These are phyloP conservation scores for Aspergillus ochraceoroseus DNA, from an alignment of 2,329 filamentous ascomycete species.

Conservation along the genomic window DNA sequence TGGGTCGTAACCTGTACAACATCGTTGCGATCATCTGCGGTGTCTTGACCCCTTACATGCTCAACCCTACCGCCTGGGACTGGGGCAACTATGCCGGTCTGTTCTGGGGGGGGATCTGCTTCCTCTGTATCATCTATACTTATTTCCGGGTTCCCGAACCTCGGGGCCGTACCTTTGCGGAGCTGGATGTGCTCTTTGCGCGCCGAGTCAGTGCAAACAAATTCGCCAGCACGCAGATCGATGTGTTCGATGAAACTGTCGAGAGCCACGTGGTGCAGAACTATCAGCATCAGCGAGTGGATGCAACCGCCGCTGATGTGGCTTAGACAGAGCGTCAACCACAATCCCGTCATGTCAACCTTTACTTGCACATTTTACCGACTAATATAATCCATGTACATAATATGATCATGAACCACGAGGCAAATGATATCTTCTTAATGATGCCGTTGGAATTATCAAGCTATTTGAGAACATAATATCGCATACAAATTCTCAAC, in stretches of 20 bases:
- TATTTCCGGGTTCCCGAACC: slow-evolving; percentile 80
- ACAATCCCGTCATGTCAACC: no score
- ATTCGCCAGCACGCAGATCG: slow-evolving; percentile 57
- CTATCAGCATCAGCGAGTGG: slow-evolving; percentile 43
- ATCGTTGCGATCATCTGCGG: slow-evolving; percentile 75
- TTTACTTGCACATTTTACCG: no score
- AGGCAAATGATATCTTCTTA: slow-evolving; percentile 14
- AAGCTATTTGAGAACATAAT: not conserved
- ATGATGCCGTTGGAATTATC: slow-evolving; percentile 9
- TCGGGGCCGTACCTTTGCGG: slow-evolving; percentile 72
- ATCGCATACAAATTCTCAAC: no score
- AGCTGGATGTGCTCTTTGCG: slow-evolving; percentile 82
- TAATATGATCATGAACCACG: slow-evolving; percentile 20
- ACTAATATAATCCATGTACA: slow-evolving; percentile 20
- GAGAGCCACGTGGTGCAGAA: slow-evolving; percentile 28
- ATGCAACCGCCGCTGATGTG: slow-evolving; percentile 44
- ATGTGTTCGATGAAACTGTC: slow-evolving; percentile 50
- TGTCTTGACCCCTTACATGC: slow-evolving; percentile 85
- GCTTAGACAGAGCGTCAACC: slow-evolving; percentile 51
- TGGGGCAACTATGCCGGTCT: slow-evolving; percentile 86
- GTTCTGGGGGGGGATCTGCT: slow-evolving; percentile 80
- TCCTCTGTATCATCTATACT: slow-evolving; percentile 73
- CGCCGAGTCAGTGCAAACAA: slow-evolving; percentile 64
- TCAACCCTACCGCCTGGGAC: slow-evolving; percentile 80
- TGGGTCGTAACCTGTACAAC: slow-evolving; percentile 77